Evolutionary conservation across 148 eudicot genomes (phyloP), one percentile per base, ranked within the genome.

Genomic region (Rhododendron simsii): DNA sequence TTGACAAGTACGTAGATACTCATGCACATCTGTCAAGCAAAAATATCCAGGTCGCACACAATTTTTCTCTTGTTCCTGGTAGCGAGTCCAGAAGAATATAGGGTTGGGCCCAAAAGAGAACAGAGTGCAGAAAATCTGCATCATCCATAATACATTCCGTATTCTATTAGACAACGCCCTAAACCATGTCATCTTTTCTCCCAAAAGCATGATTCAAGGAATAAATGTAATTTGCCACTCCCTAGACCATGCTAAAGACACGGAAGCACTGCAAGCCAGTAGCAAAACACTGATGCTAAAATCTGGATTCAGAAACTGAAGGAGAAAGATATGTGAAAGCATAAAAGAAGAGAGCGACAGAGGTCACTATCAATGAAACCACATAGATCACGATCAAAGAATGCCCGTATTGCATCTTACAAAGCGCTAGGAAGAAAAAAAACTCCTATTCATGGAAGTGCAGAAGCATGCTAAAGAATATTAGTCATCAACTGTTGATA

Each of bases 391-490:
- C 45, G 20, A 30, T 47, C 23, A 8, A 41, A 21, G 12, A 61
- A 61, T 82, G 21, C 37, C 39, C 53, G 1, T 39, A 39, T 83
- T 65, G 45, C 10, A 26, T 65, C 28, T 77, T 9, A 41, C 80
- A 9, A 77, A 39, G 6, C 1, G 45, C 37, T 14, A 12, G 33
- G 13, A 9, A 16, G 15, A 39, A 23, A 11, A 78, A 45, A 45
- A 12, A 48, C 23, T 28, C 61, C 3, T 80, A 80, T 81, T 81
- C 3, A 55, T 53, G 45, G 47, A n/a, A 74, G 16, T 74, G 45
- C 41, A 75, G 81, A 84, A 15, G 45, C n/a, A n/a, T 77, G 76
- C 37, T 57, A 39, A 78, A 78, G 82, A 78, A 63, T 59, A 44
- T n/a, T 71, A 53, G 41, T 23, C 37, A 51, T 51, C 35, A 16